Base-by-base conservation (phyloP, 106 monocot genomes). In the Allium fistulosum region DNA sequence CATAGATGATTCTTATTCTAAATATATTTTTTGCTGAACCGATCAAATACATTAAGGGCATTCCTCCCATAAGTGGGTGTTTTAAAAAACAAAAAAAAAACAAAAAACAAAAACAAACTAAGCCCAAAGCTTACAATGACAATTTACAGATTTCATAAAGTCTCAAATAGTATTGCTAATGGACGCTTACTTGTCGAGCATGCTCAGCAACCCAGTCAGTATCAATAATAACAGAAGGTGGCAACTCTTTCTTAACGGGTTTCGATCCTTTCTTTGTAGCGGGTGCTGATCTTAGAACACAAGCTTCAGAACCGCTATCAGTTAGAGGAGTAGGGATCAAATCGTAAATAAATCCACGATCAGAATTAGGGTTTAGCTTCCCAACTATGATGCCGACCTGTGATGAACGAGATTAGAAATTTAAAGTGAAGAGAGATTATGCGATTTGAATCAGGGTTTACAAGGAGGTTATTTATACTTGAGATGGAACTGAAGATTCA, bases 161-260 rank as follows among this genome's bases (percentile, higher is more conserved):
- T 37, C 37, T 37, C 37, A 37, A 37, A 37, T 37, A 37, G 37
- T 37, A 37, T 37, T 37, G 37, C 37, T 37, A 37, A 4, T 37
- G 37, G 37, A 37, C 45, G 17, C 14, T 45, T 55, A 92, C 92
- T 80, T 96, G 96, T 10, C 88, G 88, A 57, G 92, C 92, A 57
- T 97, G 96, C 76, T 97, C 96, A 28, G 88, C 86, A 22, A 97
- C 78, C 96, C 96, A 97, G 66, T 97, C 96, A 7, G 61, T 76
- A 72, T 97, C 96, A 61, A 97, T 66, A 26, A 57, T 17, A 12
- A 96, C 70, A 10, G 86, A 70, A 47, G 77, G 46, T 11, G 64
- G 28, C 49, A 61, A 17, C 55, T 76, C 81, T 26, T 58, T 46
- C 68, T 72, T 84, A 72, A 73, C 80, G 7, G 80, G 72, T 47